phyloP scores from a whole-genome alignment of 148 eudicot species.

The Chenopodium quinoa region DNA sequence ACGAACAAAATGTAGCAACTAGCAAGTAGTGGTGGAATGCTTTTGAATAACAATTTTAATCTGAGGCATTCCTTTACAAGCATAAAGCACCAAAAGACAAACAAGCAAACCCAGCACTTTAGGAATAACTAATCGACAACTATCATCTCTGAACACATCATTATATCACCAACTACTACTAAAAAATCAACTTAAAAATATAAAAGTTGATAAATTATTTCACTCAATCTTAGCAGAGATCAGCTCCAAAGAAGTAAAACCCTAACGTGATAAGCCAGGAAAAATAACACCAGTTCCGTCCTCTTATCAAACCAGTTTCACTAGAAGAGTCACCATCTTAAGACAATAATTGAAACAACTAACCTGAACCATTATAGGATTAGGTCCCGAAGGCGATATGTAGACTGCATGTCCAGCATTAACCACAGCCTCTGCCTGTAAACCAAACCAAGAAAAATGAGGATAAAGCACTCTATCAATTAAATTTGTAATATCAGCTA shows the following conservation, averaged over 20 bases:
- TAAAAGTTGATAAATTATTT: background rate
- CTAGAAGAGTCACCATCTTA: background rate
- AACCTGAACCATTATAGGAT: constrained; percentile 99
- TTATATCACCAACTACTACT: background rate
- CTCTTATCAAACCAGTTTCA: background rate
- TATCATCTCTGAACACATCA: background rate
- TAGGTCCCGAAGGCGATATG: constrained; percentile 84
- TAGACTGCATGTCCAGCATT: constrained; percentile 96
- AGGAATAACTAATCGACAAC: background rate
- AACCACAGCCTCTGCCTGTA: constrained; percentile 80
- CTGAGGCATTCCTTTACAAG: background rate
- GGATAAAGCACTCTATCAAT: background rate
- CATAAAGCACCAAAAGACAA: background rate
- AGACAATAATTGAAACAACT: constrained; percentile 14
- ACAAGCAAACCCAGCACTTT: background rate
- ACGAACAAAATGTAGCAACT: background rate
- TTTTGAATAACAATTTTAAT: background rate
- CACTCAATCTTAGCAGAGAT: background rate
- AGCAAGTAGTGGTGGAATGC: background rate
- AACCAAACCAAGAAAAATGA: constrained; percentile 13
- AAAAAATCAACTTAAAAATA: too few species aligned
- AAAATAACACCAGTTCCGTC: background rate
- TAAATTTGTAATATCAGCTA: background rate
- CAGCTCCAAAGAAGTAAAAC: background rate
- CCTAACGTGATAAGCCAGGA: background rate